Evolutionary conservation across 2,329 filamentous ascomycete species (phyloP).

Genomic region (Colletotrichum neosansevieriae): DNA sequence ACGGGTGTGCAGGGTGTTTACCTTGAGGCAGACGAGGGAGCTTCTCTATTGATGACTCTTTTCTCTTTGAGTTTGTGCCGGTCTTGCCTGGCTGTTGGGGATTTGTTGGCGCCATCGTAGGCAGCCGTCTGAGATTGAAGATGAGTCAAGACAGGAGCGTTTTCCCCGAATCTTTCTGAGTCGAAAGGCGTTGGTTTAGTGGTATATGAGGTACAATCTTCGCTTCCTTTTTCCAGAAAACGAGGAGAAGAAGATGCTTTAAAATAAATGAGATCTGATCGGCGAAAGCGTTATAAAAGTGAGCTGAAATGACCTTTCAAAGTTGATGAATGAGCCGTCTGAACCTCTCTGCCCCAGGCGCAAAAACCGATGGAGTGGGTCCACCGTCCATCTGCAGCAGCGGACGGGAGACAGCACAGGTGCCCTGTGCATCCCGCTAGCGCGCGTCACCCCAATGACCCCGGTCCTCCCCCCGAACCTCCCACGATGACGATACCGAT

Average conservation of each 20-base stretch:
- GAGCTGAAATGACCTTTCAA: not conserved
- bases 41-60: conserved; percentile 18
- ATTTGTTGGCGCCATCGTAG: conserved; percentile 38
- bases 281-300: too few relatives aligned
- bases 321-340: not conserved
- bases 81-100: conserved; percentile 18
- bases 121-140: conserved; percentile 17
- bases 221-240: too few relatives aligned
- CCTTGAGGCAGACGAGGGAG: conserved; percentile 42
- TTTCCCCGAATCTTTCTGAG: not conserved
- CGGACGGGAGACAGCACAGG: not conserved
- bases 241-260: too few relatives aligned
- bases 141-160: not conserved
- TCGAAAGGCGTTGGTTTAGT: rapidly evolving
- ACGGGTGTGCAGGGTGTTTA: conserved; percentile 13
- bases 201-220: too few relatives aligned
- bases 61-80: not conserved
- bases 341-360: not conserved
- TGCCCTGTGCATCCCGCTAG: conserved; percentile 14
- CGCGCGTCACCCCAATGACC: conserved; percentile 9
- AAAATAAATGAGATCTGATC: too few relatives aligned
- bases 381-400: not conserved
- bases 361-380: conserved; percentile 22
- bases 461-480: conserved; percentile 1
- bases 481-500: conserved; percentile 28